A percentile compares a stretch with the other conserved stretches of the same genome.
phyloP scores from a whole-genome alignment of 1,284 basidiomycete species.

The Chalciporus sp. region DNA sequence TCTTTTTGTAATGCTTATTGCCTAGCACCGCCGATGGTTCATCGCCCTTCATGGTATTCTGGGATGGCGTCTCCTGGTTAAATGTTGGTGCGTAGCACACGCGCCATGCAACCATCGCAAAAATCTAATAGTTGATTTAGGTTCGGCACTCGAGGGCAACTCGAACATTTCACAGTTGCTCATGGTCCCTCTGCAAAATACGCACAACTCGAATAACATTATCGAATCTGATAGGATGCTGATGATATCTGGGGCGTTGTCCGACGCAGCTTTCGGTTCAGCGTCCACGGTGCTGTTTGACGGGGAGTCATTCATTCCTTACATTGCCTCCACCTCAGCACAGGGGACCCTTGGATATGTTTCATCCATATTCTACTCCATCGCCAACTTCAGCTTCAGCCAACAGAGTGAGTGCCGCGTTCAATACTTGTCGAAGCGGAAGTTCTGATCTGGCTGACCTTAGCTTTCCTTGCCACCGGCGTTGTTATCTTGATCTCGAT shows the following conservation, averaged over 20 bases:
- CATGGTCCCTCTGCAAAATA: conserved; percentile 86
- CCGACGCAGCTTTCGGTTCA: conserved; percentile 73
- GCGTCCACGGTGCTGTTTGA: conserved; percentile 88
- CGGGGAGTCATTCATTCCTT: conserved; percentile 83
- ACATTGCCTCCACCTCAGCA: conserved; percentile 70
- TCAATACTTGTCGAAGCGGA: not conserved
- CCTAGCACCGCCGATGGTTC: conserved; percentile 56
- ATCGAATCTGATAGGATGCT: conserved; percentile 89
- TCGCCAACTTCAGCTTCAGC: conserved; percentile 73
- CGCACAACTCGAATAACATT: conserved; percentile 68
- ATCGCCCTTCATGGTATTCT: conserved; percentile 75
- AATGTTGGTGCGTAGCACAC: conserved; percentile 52
- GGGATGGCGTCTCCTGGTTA: conserved; percentile 80
- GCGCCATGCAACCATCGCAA: not conserved
- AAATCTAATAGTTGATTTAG: conserved; percentile 33
- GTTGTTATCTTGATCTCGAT: conserved; percentile 97
- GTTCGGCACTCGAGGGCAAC: conserved; percentile 52
- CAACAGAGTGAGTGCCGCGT: conserved; percentile 59
- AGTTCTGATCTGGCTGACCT: conserved; percentile 18
- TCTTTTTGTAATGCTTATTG: conserved; percentile 1
- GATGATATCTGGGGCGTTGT: conserved; percentile 83
- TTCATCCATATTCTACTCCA: conserved; percentile 82
- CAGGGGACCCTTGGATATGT: conserved; percentile 75
- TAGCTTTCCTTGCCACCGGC: conserved; percentile 88
- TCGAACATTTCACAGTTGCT: conserved; percentile 80